Evolutionary conservation across 805 yeast species (phyloP), one percentile per base, ranked within the genome.

Genomic region (Suhomyces pyralidae): DNA sequence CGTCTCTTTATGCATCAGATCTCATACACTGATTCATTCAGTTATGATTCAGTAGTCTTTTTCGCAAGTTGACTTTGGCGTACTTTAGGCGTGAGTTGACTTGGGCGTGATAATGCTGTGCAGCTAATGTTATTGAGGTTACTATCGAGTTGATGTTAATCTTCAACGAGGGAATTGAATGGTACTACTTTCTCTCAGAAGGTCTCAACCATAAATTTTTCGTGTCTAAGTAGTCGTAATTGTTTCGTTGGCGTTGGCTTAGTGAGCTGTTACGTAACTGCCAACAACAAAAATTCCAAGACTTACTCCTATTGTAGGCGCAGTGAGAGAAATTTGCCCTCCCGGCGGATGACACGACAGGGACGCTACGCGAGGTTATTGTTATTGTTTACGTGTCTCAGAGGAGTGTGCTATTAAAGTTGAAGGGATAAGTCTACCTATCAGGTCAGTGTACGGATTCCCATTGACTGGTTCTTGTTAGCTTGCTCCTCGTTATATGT

Each of bases 241-340:
- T 34, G 49, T 34, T 12, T 24, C 30, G 42, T 36, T 22, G 43
- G 49, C 49, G 34, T n/a, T 26, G 17, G 45, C 34, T 46, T 34
- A 22, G 43, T 46, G 26, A 46, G 30, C 8, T 19, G 28, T 46
- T 46, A 46, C 43, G 43, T 46, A 46, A 46, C 45, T 22, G 17
- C 45, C 12, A 10, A 22, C 28, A 10, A 17, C 42, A 19, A 38
- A 17, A 15, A 19, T 38, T 19, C 42, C 17, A 17, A n/a, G 17
- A n/a, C 42, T 38, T 15, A 26, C 40, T 30, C 48, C 40, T 45
- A 30, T 45, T 45, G 38, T 45, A 34, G 40, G 38, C 48, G 48
- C 48, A 45, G 48, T 22, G 40, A 19, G 36, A 10, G 28, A 38
- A 38, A 38, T 9, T 38, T 38, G 24, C 42, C 42, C 17, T 19